Evolutionary conservation across 2,329 filamentous ascomycete species (phyloP).

Genomic region (Xylaria sp.): DNA sequence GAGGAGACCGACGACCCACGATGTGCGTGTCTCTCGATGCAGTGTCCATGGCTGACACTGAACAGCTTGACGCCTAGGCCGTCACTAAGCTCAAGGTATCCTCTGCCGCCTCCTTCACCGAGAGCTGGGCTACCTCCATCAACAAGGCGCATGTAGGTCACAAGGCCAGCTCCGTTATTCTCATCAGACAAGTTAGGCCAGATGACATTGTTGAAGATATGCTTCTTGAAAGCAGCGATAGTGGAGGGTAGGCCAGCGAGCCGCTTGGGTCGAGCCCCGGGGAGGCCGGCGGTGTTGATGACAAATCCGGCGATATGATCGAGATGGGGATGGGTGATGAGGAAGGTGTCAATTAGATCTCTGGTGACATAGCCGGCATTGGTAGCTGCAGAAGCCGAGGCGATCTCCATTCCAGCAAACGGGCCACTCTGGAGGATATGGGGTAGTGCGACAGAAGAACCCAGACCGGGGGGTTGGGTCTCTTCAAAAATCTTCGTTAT

Average conservation of each 20-base stretch:
- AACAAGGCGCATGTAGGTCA: conserved; percentile 86
- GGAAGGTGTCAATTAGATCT: conserved; percentile 81
- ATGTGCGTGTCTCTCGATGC: conserved; percentile 75
- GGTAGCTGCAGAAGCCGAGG: conserved; percentile 67
- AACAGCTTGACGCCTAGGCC: conserved; percentile 88
- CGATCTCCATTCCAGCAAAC: conserved; percentile 79
- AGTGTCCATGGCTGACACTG: conserved; percentile 88
- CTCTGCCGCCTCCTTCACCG: conserved; percentile 77
- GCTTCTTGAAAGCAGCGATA: conserved; percentile 88
- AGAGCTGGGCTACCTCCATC: conserved; percentile 87
- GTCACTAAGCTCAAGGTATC: conserved; percentile 88
- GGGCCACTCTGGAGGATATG: conserved; percentile 70
- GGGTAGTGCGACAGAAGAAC: conserved; percentile 48
- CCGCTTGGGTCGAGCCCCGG: conserved; percentile 80
- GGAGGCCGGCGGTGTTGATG: conserved; percentile 88
- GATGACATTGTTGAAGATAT: conserved; percentile 97
- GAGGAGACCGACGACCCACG: conserved; percentile 63
- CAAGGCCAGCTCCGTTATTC: conserved; percentile 88
- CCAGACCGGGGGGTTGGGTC: conserved; percentile 49
- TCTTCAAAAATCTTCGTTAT: conserved; percentile 79
- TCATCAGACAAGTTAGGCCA: conserved; percentile 98
- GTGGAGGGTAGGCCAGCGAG: conserved; percentile 85
- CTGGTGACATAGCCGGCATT: conserved; percentile 84
- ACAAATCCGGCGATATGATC: conserved; percentile 93
- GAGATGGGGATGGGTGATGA: conserved; percentile 96